Base-by-base conservation (phyloP, 805 yeast species). In the Kluyveromyces dobzhanskii region DNA sequence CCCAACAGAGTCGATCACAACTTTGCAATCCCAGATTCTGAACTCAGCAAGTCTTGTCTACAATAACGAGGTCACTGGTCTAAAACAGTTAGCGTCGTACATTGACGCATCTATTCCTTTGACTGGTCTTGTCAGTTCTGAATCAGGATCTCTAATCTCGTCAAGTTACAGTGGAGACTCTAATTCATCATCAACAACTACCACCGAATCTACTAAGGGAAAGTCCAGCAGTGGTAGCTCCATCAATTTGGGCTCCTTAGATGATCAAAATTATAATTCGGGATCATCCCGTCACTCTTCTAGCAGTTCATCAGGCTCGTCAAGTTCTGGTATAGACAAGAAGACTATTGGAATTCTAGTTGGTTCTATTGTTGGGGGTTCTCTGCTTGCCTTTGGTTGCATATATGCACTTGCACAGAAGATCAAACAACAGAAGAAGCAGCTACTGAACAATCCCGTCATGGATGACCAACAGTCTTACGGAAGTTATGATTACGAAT, bases 301-400 rank as follows among this genome's bases (percentile, higher is more conserved):
- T 24, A 14, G 19, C n/a, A 16, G 30, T 4, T 25, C 37, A 12
- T 18, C 13, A 17, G 19, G 23, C 8, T 9, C 12, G 10, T 13
- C 30, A 14, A 10, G n/a, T 9, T 18, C 11, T 2, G 18, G 29
- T 11, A 11, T 19, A n/a, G 24, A 16, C 21, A 47, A 59, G 4
- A 52, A 57, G 28, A 57, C 62, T 41, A 64, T 62, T 43, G 63
- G 65, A 33, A 70, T 70, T 44, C 70, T 85, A 17, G 80, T 83
- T 18, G 95, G 94, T 27, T 74, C 87, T 38, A 79, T 90, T 11
- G 70, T 85, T 30, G 96, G 97, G 34, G 97, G 96, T 39, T 80
- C 85, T 33, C 65, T 73, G 6, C 64, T 75, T 8, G 83, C 84
- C 56, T 73, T 84, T 53, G 67, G 75, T 0, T 62, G 75, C 16